Evolutionary conservation across 345 rosid genomes (phyloP), one percentile per base, ranked within the genome.

Genomic region (Clausena lansium): DNA sequence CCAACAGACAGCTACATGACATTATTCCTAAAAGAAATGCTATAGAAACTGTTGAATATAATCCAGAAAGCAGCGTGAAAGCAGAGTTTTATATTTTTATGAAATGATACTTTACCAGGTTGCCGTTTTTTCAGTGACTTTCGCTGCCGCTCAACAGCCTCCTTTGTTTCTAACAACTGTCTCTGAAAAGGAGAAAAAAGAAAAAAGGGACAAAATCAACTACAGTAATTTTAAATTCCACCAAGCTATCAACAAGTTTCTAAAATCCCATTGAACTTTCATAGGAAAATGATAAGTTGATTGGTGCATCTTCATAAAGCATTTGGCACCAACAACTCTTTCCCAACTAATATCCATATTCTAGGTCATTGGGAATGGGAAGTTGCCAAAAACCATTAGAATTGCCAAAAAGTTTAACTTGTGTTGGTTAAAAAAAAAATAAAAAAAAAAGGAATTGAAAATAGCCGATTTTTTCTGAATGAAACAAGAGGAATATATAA

Each of bases 61-160:
- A 58, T 62, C 5, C 55, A 47, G 9, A 58, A 72, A 59, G 30
- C 54, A 39, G 22, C 28, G 58, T 60, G 58, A 32, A 71, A 24
- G 47, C n/a, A 52, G 19, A 61, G 24, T 30, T 58, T 19, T 75
- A 54, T 74, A 32, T 24, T 59, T 27, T 11, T 70, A 22, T 39
- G 36, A 62, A 60, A 68, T 8, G 35, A 47, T 47, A 52, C 61
- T 8, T 86, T 87, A 89, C 98, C 95, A 83, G 90, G 83, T 86
- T 89, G 98, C 72, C 97, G 91, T 82, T 96, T 96, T 92, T 96
- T 96, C 73, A 96, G 84, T 62, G 88, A 85, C 86, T 94, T 96
- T 72, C 99, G 87, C 81, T 90, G 98, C 73, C 98, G 91, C 84
- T 96, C 99, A 77, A 96, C 85, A 67, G 94, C 93, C 87, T 96